Evolutionary conservation across 805 yeast genomes (phyloP), one percentile per base, ranked within the genome.

Genomic region (Saccharomycopsis babjevae): DNA sequence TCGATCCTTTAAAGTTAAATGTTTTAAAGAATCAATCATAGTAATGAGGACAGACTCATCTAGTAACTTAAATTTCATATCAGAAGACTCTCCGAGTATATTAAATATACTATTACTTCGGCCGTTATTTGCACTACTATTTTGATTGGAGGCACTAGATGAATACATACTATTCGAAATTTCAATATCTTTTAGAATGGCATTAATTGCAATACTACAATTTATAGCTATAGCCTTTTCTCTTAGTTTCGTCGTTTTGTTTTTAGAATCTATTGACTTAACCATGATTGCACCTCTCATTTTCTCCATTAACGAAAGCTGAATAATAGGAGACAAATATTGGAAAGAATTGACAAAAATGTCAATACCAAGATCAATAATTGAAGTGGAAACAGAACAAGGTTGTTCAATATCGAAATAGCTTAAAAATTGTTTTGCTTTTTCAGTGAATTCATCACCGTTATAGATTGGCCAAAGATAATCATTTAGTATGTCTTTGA

Each of bases 241-340:
- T 64, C 76, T 68, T 25, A 69, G 60, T 43, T 28, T 50, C 1
- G 56, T 20, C 16, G 56, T 38, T 4, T 69, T 65, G n/a, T 46
- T 46, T 46, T 46, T 46, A n/a, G 52, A 25, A 46, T 46, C 52
- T 46, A 25, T 46, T 6, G 52, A 46, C 59, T 77, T 72, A 34
- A 82, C 76, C 56, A 80, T 74, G 42, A 85, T 63, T 18, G 79
- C 76, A 3, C 85, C 76, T 65, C 91, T 79, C 64, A 94, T 72
- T 59, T 85, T 88, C 67, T 93, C 97, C 22, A 94, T 72, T n/a
- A 94, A 77, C 0, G 97, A 90, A 61, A 86, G 85, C 68, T 93
- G 97, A 59, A 94, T 87, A 64, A 89, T 88, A 4, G 82, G 73
- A 7, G 92, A 83, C 66, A 93, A 79, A 61, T 78, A 76, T 0